Evolutionary conservation across 2,329 filamentous ascomycete genomes (phyloP).

Genomic region (Westerdykella aurantiaca): DNA sequence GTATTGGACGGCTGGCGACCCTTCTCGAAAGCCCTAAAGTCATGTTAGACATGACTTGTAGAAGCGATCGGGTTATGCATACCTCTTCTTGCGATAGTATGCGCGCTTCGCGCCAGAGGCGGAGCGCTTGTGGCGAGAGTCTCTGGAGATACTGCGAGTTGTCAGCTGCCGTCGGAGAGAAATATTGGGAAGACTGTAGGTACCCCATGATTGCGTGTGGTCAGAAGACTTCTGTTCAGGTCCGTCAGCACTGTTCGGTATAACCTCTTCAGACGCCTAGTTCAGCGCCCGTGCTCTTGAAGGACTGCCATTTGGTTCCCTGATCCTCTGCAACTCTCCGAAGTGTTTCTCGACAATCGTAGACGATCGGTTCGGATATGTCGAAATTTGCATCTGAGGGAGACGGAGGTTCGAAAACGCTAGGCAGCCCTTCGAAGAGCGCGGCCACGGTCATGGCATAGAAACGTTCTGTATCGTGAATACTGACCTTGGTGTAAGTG

Average conservation of each 20-base stretch:
- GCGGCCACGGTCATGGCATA: not conserved
- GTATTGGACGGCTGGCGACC: slow-evolving; percentile 99
- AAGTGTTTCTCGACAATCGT: too few species aligned
- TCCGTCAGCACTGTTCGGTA: too few species aligned
- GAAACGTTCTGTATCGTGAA: not conserved
- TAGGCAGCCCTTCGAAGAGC: slow-evolving; percentile 3
- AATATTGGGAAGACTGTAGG: slow-evolving; percentile 16
- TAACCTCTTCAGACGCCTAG: too few species aligned
- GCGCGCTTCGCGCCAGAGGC: slow-evolving; percentile 88
- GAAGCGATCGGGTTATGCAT: slow-evolving; percentile 54
- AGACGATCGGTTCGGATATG: too few species aligned
- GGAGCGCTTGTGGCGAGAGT: slow-evolving; percentile 99
- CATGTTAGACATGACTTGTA: slow-evolving; percentile 62
- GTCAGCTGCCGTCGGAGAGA: slow-evolving; percentile 31
- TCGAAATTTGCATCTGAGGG: too few species aligned
- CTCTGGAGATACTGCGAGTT: slow-evolving; percentile 81
- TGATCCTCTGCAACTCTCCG: too few species aligned
- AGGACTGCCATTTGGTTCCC: not conserved
- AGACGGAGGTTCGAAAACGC: too few species aligned
- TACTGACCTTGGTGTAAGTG: slow-evolving; percentile 29
- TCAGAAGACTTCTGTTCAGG: slow-evolving; percentile 39
- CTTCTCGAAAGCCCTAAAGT: slow-evolving; percentile 98
- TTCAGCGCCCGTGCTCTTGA: not conserved
- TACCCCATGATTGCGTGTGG: slow-evolving; percentile 50
- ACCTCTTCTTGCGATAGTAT: slow-evolving; percentile 56